Evolutionary conservation across 306 rosid species (phyloP), one percentile per base, ranked within the genome.

Genomic region (Glycine tomentella): DNA sequence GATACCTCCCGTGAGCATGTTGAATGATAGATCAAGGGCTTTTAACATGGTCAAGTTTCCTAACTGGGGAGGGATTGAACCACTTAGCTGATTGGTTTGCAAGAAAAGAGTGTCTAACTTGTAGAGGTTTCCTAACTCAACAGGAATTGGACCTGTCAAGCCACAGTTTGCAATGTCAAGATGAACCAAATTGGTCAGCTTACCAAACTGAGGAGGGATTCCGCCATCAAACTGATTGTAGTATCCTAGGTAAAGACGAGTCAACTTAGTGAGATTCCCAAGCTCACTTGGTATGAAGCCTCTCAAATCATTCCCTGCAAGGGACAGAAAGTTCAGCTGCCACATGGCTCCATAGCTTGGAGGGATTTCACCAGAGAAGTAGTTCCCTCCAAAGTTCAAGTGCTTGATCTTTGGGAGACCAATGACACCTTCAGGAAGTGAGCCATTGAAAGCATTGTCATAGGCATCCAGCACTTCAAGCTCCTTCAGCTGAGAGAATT

Each of bases 141-240:
- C 63, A n/a, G 97, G 97, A 68, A 94, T 90, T 74, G 91, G 80
- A 69, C 95, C 98, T 48, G 78, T 85, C 91, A 93, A 82, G 51
- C 90, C 75, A 83, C 98, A 91, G 38, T 76, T 91, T 56, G 98
- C 92, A 66, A 93, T 84, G 90, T 93, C 98, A 11, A 93, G 74
- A 79, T 91, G 97, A 69, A 84, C 83, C 70, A 93, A 82, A 84
- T 91, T 88, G 77, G 12, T 69, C 16, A 93, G 79, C 73, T 84
- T 87, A 68, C 95, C 95, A 46, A 93, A 73, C 56, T 88, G 84
- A 3, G 51, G 33, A 6, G 97, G 95, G 52, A 93, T 84, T 25
- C 97, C 97, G 3, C 97, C 97, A 4, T 91, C 93, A 55, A 91
- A 91, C 6, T 86, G 85, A 38, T 93, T 93, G 87, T 14, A 93